phyloP scores from a whole-genome alignment of 129 eudicot genomes.

The Sambucus nigra region DNA sequence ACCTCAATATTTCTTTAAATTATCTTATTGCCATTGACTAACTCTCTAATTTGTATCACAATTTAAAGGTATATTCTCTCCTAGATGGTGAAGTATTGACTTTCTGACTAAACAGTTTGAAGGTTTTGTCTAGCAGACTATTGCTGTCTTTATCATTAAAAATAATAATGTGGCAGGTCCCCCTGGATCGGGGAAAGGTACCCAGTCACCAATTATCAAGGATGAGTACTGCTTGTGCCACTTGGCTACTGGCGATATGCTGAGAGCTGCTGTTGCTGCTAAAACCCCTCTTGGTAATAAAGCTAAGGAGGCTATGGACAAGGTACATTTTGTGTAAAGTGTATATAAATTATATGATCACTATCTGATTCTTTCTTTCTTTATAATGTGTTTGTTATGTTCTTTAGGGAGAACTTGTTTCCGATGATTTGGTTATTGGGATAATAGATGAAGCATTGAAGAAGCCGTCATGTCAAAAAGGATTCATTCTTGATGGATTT shows the following conservation, averaged over 20 bases:
- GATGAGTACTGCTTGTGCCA: constrained; percentile 93
- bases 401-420: constrained; percentile 78
- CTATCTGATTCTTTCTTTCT: background rate
- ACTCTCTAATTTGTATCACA: background rate
- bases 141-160: constrained; percentile 1
- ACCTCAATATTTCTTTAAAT: background rate
- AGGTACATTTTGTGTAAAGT: constrained; percentile 25
- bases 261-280: constrained; percentile 94
- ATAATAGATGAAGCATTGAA: constrained; percentile 89
- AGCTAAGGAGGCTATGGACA: constrained; percentile 96
- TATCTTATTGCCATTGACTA: background rate
- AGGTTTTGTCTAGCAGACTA: background rate
- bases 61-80: background rate
- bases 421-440: constrained; percentile 95
- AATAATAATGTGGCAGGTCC: constrained; percentile 51
- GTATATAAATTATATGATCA: constrained; percentile 7
- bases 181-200: constrained; percentile 97
- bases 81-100: background rate
- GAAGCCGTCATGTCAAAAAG: constrained; percentile 92
- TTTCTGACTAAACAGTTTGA: background rate
- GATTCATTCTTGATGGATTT: constrained; percentile 95
- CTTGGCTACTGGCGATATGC: constrained; percentile 92
- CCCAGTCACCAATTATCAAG: constrained; percentile 87
- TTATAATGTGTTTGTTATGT: background rate
- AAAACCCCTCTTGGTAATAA: constrained; percentile 89